phyloP scores from a whole-genome alignment of 2,329 filamentous ascomycete genomes.

The Orbilia quercus region DNA sequence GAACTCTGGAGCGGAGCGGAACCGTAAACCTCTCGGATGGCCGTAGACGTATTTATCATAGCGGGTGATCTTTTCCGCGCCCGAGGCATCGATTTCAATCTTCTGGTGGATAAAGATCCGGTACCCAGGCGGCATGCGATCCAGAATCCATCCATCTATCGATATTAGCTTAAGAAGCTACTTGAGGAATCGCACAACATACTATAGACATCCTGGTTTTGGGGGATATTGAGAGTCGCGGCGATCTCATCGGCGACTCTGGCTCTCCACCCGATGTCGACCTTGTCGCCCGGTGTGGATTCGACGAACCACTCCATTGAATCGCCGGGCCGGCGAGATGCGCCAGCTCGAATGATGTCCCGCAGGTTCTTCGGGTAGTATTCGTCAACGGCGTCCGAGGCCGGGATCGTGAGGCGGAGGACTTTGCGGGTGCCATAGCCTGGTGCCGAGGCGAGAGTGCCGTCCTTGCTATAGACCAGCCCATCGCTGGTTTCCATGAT shows the following conservation, averaged over 20 bases:
- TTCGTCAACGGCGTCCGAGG: conserved; percentile 8
- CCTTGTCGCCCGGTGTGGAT: background rate
- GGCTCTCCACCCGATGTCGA: conserved; percentile 8
- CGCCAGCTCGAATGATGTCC: conserved; percentile 3
- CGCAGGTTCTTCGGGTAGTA: conserved; percentile 25
- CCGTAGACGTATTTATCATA: conserved; percentile 44
- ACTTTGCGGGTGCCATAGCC: conserved; percentile 11
- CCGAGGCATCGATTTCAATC: conserved; percentile 9
- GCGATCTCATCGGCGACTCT: conserved; percentile 36
- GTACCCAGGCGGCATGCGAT: conserved; percentile 24
- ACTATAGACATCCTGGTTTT: conserved; percentile 1
- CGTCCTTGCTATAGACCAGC: conserved; percentile 29
- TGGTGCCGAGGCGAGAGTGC: conserved; percentile 4
- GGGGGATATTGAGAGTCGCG: background rate
- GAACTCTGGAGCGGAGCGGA: conserved; percentile 32
- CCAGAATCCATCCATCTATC: conserved; percentile 31
- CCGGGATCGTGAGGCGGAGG: conserved; percentile 4
- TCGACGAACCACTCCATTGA: conserved; percentile 31
- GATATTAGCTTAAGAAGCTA: no score
- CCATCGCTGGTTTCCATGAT: conserved; percentile 5
- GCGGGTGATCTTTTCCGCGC: conserved; percentile 27
- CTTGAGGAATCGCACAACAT: background rate
- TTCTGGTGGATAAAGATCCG: conserved; percentile 27
- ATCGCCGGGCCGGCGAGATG: conserved; percentile 26
- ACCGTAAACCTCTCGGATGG: conserved; percentile 22